phyloP scores from a whole-genome alignment of 2,329 filamentous ascomycete genomes.

The Penicillium sp. region DNA sequence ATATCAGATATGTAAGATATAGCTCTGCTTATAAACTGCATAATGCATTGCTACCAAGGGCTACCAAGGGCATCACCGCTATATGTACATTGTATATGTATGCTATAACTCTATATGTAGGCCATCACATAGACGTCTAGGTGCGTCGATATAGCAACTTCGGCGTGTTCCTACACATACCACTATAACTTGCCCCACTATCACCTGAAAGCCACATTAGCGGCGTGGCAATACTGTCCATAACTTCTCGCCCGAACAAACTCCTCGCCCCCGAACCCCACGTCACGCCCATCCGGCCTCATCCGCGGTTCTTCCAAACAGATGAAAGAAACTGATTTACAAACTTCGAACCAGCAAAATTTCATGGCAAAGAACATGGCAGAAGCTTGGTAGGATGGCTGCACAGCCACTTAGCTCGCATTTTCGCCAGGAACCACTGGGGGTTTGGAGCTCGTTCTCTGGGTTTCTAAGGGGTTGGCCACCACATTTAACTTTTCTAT shows the following conservation, averaged over 20 bases:
- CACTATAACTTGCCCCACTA: background rate
- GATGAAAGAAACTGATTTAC: background rate
- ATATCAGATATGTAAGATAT: background rate
- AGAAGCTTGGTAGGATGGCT: slow-evolving; percentile 6
- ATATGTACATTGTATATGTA: background rate
- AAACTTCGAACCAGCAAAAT: background rate
- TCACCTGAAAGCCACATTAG: background rate
- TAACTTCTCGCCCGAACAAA: background rate
- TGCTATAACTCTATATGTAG: background rate
- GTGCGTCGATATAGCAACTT: background rate
- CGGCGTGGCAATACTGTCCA: slow-evolving; percentile 12
- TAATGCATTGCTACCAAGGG: background rate
- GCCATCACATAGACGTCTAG: background rate
- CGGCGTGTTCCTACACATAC: background rate
- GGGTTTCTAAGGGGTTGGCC: background rate
- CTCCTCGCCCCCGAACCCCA: background rate
- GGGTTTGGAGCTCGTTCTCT: background rate
- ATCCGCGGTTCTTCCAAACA: slow-evolving; percentile 15
- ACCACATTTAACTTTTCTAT: slow-evolving; percentile 1
- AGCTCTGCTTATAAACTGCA: background rate
- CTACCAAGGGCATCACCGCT: slow-evolving; percentile 2
- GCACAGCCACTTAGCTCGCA: background rate
- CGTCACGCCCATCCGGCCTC: slow-evolving; percentile 15
- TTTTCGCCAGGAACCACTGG: slow-evolving; percentile 6
- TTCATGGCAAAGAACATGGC: slow-evolving; percentile 9